Evolutionary conservation across 192 early-diverging fungal species (phyloP).

Genomic region (Blastocladiella britannica): DNA sequence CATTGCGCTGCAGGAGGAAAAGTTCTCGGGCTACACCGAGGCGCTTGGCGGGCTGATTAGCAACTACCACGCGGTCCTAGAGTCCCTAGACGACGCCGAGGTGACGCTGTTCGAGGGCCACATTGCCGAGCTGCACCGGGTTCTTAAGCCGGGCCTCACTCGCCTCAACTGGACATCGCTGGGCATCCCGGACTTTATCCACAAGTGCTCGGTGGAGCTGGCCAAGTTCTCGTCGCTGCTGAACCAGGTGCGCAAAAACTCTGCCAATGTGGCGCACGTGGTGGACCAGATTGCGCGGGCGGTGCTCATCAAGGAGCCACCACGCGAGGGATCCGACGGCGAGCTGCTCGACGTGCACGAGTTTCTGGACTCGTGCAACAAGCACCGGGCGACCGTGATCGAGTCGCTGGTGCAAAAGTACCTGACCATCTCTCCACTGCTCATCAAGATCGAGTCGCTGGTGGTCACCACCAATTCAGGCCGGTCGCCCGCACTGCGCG

Average conservation of each 20-base stretch:
- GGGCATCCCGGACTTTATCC: constrained; percentile 46
- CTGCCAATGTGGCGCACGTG: constrained; percentile 65
- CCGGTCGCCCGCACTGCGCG: constrained; percentile 74
- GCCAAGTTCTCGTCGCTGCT: constrained; percentile 6
- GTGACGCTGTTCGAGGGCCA: constrained; percentile 68
- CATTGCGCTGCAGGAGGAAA: constrained; percentile 86
- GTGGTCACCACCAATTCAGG: constrained; percentile 85
- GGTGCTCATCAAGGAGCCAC: constrained; percentile 83
- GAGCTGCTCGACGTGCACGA: constrained; percentile 64
- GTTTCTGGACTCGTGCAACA: constrained; percentile 54
- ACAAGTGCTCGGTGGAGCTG: constrained; percentile 28
- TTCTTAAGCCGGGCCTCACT: constrained; percentile 39
- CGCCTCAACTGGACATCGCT: constrained; percentile 42
- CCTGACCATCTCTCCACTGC: constrained; percentile 35
- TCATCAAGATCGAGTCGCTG: constrained; percentile 69
- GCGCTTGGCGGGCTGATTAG: constrained; percentile 83
- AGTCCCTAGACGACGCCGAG: constrained; percentile 54
- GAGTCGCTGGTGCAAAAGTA: constrained; percentile 50
- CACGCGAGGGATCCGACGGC: no score
- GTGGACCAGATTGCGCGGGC: constrained; percentile 78
- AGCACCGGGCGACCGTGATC: constrained; percentile 47
- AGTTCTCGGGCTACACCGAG: constrained; percentile 93
- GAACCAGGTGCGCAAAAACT: constrained; percentile 52
- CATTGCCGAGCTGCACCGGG: constrained; percentile 68
- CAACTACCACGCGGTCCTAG: constrained; percentile 68